These are phyloP conservation scores for Metarhizium brunneum DNA, from an alignment of 2,329 filamentous ascomycete genomes.

Conservation along the genomic window DNA sequence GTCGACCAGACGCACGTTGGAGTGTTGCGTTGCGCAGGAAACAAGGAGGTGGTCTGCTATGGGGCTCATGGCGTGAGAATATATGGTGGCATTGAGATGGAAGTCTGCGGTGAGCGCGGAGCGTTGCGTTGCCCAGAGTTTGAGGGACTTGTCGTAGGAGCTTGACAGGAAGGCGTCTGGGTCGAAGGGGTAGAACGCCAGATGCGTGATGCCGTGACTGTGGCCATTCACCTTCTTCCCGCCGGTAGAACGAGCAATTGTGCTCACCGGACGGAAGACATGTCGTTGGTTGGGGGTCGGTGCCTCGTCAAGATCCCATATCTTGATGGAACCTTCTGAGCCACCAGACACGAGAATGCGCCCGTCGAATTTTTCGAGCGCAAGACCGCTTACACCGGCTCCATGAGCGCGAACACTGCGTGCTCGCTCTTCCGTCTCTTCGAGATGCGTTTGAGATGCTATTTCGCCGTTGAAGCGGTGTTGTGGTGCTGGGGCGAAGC, in stretches of 20 bases:
- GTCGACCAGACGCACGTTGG: constrained; percentile 76
- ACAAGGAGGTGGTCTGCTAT: constrained; percentile 67
- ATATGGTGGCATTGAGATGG: constrained; percentile 57
- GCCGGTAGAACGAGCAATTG: constrained; percentile 33
- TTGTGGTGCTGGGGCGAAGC: constrained; percentile 57
- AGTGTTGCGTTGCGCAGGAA: constrained; percentile 80
- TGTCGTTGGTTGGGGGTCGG: constrained; percentile 33
- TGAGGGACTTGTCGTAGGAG: constrained; percentile 69
- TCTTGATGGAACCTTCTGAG: constrained; percentile 70
- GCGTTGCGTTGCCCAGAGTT: constrained; percentile 61
- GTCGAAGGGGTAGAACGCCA: constrained; percentile 74
- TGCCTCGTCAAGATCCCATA: constrained; percentile 75
- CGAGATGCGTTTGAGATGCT: constrained; percentile 6
- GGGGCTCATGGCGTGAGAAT: constrained; percentile 70
- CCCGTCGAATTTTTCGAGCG: constrained; percentile 75
- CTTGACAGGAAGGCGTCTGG: constrained; percentile 65
- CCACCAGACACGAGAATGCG: constrained; percentile 73
- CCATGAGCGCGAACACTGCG: constrained; percentile 55
- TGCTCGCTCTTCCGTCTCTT: constrained; percentile 17
- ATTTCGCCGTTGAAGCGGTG: constrained; percentile 58
- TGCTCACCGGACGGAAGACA: constrained; percentile 45
- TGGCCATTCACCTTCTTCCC: constrained; percentile 32
- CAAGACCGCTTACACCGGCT: constrained; percentile 69
- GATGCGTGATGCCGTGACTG: constrained; percentile 64
- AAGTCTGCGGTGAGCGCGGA: constrained; percentile 56